Evolutionary conservation across 2,329 filamentous ascomycete genomes (phyloP).

Genomic region (Pezicula neosporulosa): DNA sequence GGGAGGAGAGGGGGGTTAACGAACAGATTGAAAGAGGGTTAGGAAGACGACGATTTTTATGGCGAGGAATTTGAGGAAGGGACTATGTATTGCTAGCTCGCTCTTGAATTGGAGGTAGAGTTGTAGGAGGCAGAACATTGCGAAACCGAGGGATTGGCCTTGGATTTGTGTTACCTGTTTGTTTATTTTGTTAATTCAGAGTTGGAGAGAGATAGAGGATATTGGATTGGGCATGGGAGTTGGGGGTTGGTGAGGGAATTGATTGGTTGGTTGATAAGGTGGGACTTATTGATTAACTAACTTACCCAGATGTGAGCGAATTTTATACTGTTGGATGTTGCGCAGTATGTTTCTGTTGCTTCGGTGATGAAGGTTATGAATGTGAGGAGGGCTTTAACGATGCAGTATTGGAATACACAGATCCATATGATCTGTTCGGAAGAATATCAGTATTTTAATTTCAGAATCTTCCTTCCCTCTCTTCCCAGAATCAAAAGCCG

Average conservation of each 20-base stretch:
- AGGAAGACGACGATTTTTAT: not conserved
- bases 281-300: no score
- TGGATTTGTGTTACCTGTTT: not conserved
- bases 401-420: not conserved
- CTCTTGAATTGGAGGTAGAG: not conserved
- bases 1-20: not conserved
- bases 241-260: no score
- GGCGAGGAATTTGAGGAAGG: not conserved
- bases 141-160: not conserved
- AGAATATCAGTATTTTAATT: no score
- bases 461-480: no score
- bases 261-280: no score
- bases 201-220: no score
- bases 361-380: not conserved
- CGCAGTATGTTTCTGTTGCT: not conserved
- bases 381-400: not conserved
- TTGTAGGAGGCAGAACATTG: not conserved
- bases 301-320: not conserved
- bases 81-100: not conserved
- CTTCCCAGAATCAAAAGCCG: no score
- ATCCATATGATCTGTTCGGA: not conserved
- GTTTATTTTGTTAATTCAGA: no score
- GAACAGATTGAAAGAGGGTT: not conserved
- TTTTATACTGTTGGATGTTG: not conserved
- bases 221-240: no score